phyloP scores from a whole-genome alignment of 805 yeast genomes.

The Wickerhamomyces pijperi region DNA sequence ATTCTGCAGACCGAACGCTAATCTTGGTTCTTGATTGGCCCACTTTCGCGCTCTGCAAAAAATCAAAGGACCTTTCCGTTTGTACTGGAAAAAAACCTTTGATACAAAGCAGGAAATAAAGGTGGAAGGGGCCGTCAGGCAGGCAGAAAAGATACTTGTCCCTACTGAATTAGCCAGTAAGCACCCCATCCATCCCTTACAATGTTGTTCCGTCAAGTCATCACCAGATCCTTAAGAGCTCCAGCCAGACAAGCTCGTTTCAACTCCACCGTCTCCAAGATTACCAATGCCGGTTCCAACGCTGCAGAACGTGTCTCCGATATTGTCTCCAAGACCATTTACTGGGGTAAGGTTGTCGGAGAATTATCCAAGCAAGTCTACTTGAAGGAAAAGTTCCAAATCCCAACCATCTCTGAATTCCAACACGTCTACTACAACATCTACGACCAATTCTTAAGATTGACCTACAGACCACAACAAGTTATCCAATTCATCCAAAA shows the following conservation, averaged over 20 bases:
- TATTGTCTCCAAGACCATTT: constrained; percentile 46
- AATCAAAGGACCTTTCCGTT: neutral
- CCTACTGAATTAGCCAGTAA: too few species aligned
- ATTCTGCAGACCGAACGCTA: too few species aligned
- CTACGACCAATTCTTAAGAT: constrained; percentile 32
- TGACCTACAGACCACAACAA: constrained; percentile 50
- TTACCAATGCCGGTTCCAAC: constrained; percentile 25
- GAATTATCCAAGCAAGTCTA: constrained; percentile 55
- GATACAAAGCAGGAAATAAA: neutral
- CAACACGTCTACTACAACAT: constrained; percentile 57
- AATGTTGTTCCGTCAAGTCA: neutral
- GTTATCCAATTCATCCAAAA: constrained; percentile 34
- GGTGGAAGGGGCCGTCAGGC: too few species aligned
- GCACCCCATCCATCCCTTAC: neutral
- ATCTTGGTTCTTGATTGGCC: neutral
- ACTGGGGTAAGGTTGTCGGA: constrained; percentile 60
- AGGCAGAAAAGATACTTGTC: too few species aligned
- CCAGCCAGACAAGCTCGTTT: constrained; percentile 17
- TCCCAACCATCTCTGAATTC: constrained; percentile 73
- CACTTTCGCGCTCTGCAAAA: neutral
- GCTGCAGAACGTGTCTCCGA: constrained; percentile 24
- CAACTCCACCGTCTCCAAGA: constrained; percentile 20
- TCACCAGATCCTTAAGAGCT: neutral
- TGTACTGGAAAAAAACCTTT: neutral
- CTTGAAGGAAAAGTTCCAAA: constrained; percentile 85